Evolutionary conservation across 495 filamentous ascomycete species (phyloP), one percentile per base, ranked within the genome.

Genomic region (Aspergillus biplanus): DNA sequence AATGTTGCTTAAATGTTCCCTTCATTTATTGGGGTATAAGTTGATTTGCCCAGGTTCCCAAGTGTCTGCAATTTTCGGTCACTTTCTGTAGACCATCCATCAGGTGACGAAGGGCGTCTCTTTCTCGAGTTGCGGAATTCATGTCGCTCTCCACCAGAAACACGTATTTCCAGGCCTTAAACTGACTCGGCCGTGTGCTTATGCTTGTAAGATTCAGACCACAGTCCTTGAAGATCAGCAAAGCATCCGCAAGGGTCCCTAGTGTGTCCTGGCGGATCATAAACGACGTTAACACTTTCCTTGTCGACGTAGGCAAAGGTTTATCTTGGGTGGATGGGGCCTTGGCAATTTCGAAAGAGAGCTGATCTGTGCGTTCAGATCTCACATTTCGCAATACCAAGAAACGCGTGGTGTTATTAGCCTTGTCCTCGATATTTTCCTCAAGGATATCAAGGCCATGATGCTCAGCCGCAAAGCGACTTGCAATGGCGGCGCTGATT

Each of bases 131-230:
- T 6, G 69, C 68, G 5, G 64, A 65, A 15, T 64, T 63, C 6
- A 88, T 87, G 71, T 90, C 83, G 71, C 96, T 92, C 79, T 98
- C 95, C 21, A 97, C 89, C 74, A 99, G 89, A 76, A 98, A 97
- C 32, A 97, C 84, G 77, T 99, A 99, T 70, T 94, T 87, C 89
- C 96, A 98, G 33, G 89, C 84, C 58, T 77, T 75, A 48, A 84
- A 78, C 64, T 90, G 80, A 67, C 90, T 94, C 13, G 95, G 95
- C 65, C 96, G 76, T 61, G 90, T 90, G 64, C 90, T 92, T 72
- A 97, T 97, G 72, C 89, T 93, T 13, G 94, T 97, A 39, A 99
- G 78, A 71, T 97, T 97, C 49, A 97, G 73, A 0, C 82, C 79
- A 66, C 83, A 80, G 9, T 76, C 73, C 67, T 88, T 86, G 76